Evolutionary conservation across 139 green algal species (phyloP).

Genomic region (Chlamydomonas eustigma): DNA sequence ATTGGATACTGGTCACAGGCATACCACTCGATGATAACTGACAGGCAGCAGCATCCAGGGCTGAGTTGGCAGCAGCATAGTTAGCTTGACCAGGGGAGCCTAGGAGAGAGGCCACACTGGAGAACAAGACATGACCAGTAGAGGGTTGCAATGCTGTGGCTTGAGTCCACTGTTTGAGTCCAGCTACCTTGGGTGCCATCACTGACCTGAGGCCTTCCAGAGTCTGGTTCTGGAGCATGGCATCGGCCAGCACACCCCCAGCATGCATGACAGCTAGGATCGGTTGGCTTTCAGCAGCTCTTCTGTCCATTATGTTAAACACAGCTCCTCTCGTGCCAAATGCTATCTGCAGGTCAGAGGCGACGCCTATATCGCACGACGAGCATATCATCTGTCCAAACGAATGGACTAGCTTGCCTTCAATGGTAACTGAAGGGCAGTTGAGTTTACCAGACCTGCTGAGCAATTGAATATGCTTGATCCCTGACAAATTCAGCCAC

Average conservation of each 20-base stretch:
- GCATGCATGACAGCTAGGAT: slow-evolving; percentile 49
- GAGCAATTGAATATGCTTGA: no score
- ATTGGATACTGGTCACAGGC: slow-evolving; percentile 26
- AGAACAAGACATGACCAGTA: slow-evolving; percentile 56
- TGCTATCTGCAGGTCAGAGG: no score
- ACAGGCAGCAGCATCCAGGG: slow-evolving; percentile 45
- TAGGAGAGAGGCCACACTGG: slow-evolving; percentile 67
- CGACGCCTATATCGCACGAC: no score
- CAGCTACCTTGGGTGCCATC: slow-evolving; percentile 50
- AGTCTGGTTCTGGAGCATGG: slow-evolving; percentile 33
- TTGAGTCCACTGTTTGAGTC: background rate
- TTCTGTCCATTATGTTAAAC: no score
- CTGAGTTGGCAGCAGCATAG: slow-evolving; percentile 73
- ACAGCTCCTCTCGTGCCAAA: no score
- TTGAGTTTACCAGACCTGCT: no score
- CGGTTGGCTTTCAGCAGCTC: no score
- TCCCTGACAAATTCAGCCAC: no score
- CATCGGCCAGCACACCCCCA: slow-evolving; percentile 53
- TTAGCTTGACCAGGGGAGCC: slow-evolving; percentile 72
- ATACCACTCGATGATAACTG: background rate
- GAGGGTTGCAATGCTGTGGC: slow-evolving; percentile 24
- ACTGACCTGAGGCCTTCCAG: slow-evolving; percentile 26
- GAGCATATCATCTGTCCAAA: no score
- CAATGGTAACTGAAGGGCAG: no score
- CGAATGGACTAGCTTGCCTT: no score